Evolutionary conservation across 2,329 filamentous ascomycete genomes (phyloP), one percentile per base, ranked within the genome.

Genomic region (Coleophoma cylindrospora): DNA sequence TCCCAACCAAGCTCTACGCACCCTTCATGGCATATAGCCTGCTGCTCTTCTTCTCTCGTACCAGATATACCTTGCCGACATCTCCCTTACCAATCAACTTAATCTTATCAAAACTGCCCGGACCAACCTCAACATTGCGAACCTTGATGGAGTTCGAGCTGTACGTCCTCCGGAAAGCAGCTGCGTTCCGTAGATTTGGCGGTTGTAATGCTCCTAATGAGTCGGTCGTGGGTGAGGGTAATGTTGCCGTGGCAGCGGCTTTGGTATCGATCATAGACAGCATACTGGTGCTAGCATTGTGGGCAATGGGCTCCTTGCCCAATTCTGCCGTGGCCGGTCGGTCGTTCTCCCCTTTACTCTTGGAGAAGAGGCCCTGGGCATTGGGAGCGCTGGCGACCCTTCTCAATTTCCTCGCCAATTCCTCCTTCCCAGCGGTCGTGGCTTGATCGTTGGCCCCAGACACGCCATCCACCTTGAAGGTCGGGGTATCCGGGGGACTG

Each of bases 71-170:
- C 74, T 99, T 99, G 54, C 94, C 94, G 21, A 99, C 94, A 70
- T 99, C 94, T 51, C 94, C 94, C 74, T 99, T 99, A 50, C 94
- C 94, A 65, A 99, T 96, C 71, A 99, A 79, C 70, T 99, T 99
- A 71, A 99, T 96, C 81, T 99, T 99, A 77, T 99, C 94, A 63
- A 99, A 99, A 67, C 92, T 97, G 55, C 88, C 79, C 0, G 94
- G 94, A 0, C 91, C 89, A 34, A 99, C 94, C 71, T 99, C 94
- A 44, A 99, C 94, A 67, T 96, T 91, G 62, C 94, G 83, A 58
- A 97, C 89, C 72, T 99, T 99, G 76, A 99, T 99, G 38, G 94
- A 97, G 70, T 97, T 99, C 58, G 92, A 96, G 70, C 94, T 97
- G 69, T 99, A 99, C 3, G 94, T 99, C 66, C 94, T 82, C 63